Base-by-base conservation (phyloP, 179 eudicot species). In the Drosera spatulata region DNA sequence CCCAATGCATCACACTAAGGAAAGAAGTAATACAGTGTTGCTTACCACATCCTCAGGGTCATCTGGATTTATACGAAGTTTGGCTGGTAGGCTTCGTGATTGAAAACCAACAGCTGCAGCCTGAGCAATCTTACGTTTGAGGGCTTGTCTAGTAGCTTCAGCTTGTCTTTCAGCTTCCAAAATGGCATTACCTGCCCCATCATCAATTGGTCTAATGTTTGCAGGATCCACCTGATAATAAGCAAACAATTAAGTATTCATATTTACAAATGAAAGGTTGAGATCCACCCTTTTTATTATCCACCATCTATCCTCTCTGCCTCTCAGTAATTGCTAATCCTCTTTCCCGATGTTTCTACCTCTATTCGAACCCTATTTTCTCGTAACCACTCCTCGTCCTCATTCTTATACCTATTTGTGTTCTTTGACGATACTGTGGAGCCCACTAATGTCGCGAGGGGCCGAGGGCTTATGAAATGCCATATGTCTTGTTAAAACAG, bases 41-140 rank as follows among this genome's bases (percentile, higher is more conserved):
- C 49, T 74, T 70, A 85, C 98, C 91, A 91, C 96, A 68, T 91
- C 98, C 71, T 91, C 98, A 58, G 90, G 81, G 69, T 88, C 94
- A 45, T 86, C 82, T 56, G 96, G 90, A 71, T 86, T 83, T 71
- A 85, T 81, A 44, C 80, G 91, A 58, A 88, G 89, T 73, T 91
- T 91, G 41, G 79, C 82, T 15, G 98, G 98, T 68, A 88, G 62
- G 60, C 75, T 80, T 64, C 77, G 69, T 56, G 85, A 71, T 66
- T 86, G 85, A 61, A 73, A 76, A 62, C 86, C 96, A 60, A 61
- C 75, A 15, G 69, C 61, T 53, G 91, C 96, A 64, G 98, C 83
- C 77, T 86, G 91, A 41, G 95, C 95, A 80, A 91, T 91, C 77
- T 91, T 91, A 50, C 95, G 85, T 76, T 91, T 91, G 51, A 91